Evolutionary conservation across 2,329 filamentous ascomycete species (phyloP), one percentile per base, ranked within the genome.

Genomic region (Fulvia fulva): DNA sequence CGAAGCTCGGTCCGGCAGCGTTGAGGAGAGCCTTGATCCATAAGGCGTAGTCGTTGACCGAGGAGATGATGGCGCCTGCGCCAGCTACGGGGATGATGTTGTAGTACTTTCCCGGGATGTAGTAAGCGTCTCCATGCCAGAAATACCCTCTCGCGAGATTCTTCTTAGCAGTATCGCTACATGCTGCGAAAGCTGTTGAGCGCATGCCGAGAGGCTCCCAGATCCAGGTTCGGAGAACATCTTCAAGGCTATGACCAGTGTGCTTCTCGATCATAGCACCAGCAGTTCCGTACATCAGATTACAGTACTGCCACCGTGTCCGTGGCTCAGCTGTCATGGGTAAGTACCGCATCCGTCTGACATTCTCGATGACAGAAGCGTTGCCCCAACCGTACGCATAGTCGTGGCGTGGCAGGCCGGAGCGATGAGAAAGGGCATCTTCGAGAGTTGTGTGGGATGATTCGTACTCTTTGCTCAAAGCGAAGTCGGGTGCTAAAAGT

Each of bases 151-250:
- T 58, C 1, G 73, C 61, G 5, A 76, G 62, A 21, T 65, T 55
- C n/a, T 58, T 65, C 43, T 61, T 67, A 46, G 59, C 61, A 5
- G 46, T 58, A 53, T 21, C 53, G 56, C 64, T 63, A 5, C 51
- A 62, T 55, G 41, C 46, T 53, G 67, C 70, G 62, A 58, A 69
- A 61, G 34, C 71, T 0, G 78, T 79, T 51, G 76, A 74, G 2
- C 68, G 63, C 80, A 83, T 82, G 1, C 71, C 74, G 26, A 83
- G 70, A 0, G 79, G 80, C 2, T 60, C 60, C 74, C 79, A 82
- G 46, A 83, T 70, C 9, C 68, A 60, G 21, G 75, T 67, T 7
- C 68, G 69, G 9, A 83, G 67, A 37, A 80, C 77, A 4, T 74
- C 65, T 0, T 73, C 74, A 2, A 83, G 70, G 28, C 68, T 66